Conservation (phyloP, 805 yeast species). For the Metschnikowia chrysomelidarum region DNA sequence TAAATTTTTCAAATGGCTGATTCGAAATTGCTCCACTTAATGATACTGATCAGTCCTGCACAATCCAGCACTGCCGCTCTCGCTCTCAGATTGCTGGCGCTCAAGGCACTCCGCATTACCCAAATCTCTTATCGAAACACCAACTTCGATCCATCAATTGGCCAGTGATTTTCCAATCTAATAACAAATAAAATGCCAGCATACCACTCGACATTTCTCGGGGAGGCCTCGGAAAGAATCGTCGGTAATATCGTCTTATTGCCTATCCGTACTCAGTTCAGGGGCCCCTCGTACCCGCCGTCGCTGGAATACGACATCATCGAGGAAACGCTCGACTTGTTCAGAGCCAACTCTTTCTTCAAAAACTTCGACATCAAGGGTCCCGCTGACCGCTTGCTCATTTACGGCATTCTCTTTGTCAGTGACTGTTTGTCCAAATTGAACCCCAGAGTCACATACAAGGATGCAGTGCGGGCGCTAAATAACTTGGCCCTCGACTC, state of each 20-base stretch:
- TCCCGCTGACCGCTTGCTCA: constrained; percentile 86
- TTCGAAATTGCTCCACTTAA: too few species aligned
- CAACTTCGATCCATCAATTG: too few species aligned
- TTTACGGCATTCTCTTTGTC: constrained; percentile 88
- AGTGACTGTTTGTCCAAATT: constrained; percentile 79
- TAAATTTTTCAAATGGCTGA: too few species aligned
- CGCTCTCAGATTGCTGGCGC: too few species aligned
- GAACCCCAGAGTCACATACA: constrained; percentile 44
- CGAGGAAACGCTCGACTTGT: constrained; percentile 88
- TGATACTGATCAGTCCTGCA: too few species aligned
- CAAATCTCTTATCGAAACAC: too few species aligned
- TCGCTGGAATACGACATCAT: constrained; percentile 77
- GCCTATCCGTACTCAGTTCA: constrained; percentile 77
- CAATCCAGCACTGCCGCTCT: too few species aligned
- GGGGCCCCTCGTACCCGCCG: constrained; percentile 89
- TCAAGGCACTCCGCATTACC: too few species aligned
- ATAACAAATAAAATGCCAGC: constrained; percentile 63
- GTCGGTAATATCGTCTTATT: constrained; percentile 81
- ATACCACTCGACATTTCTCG: constrained; percentile 75
- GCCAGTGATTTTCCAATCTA: too few species aligned
- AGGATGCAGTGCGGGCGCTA: constrained; percentile 64
- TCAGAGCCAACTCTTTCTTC: constrained; percentile 95
- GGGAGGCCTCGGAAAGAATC: constrained; percentile 49
- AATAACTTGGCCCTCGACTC: constrained; percentile 85
- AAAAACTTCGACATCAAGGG: constrained; percentile 96